Percentiles rank a stretch among this genome's conserved stretches.
Evolutionary conservation across 1,284 basidiomycete genomes (phyloP).

Genomic region (Cystobasidium pallidum): DNA sequence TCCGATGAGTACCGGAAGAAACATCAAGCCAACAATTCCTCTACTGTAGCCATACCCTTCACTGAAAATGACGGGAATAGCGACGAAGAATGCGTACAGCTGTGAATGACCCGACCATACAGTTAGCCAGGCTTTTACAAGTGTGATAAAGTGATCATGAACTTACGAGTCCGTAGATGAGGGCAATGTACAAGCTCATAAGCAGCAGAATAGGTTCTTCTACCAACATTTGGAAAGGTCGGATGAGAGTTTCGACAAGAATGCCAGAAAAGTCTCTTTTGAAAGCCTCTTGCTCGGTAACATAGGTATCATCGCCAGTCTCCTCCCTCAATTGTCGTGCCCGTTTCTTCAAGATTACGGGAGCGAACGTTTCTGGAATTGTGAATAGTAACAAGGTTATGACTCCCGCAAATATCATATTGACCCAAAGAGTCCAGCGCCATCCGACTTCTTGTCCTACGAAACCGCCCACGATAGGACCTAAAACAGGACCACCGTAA

Average conservation of each 20-base stretch:
- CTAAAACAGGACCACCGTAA: conserved; percentile 44
- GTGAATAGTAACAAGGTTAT: conserved; percentile 61
- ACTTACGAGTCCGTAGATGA: conserved; percentile 49
- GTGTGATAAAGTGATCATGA: not conserved
- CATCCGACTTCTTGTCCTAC: conserved; percentile 51
- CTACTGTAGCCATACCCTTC: conserved; percentile 49
- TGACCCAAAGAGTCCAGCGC: conserved; percentile 55
- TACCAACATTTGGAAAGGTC: conserved; percentile 53
- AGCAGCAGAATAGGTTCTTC: conserved; percentile 55
- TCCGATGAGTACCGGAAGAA: conserved; percentile 54
- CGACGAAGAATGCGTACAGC: conserved; percentile 57
- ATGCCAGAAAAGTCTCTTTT: conserved; percentile 46
- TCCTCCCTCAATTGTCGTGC: conserved; percentile 59
- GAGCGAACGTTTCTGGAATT: conserved; percentile 62
- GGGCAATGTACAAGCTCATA: conserved; percentile 52
- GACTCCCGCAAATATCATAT: conserved; percentile 52
- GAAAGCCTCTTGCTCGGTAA: conserved; percentile 54
- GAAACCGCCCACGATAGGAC: conserved; percentile 49
- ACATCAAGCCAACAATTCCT: conserved; percentile 50
- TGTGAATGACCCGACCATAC: conserved; percentile 44
- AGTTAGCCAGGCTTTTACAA: conserved; percentile 47
- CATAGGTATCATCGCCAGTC: conserved; percentile 55
- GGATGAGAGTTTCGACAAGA: conserved; percentile 52
- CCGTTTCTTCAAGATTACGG: conserved; percentile 46
- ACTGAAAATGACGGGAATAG: conserved; percentile 56